Conservation (phyloP, 2,329 filamentous ascomycete species). For the Xylaria hypoxylon region DNA sequence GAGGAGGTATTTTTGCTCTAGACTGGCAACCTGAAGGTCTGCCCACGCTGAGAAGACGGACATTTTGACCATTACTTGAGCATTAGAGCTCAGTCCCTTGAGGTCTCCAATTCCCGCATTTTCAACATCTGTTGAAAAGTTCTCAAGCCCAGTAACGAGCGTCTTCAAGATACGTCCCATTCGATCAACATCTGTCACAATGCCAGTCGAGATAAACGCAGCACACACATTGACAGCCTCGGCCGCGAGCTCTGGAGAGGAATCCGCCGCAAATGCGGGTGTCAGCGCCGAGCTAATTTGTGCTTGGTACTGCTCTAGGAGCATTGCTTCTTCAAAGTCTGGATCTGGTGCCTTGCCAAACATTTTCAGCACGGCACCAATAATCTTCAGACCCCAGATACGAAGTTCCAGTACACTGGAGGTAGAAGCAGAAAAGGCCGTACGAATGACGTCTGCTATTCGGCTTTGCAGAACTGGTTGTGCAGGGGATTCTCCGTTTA, state of each 20-base stretch:
- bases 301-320: constrained; percentile 97
- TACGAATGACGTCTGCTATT: constrained; percentile 92
- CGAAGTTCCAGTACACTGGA: constrained; percentile 90
- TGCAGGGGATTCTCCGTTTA: constrained; percentile 81
- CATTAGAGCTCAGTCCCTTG: constrained; percentile 92
- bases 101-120: constrained; percentile 92
- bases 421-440: constrained; percentile 97
- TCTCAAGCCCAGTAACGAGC: constrained; percentile 88
- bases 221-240: constrained; percentile 98
- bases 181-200: constrained; percentile 96
- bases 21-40: constrained; percentile 93
- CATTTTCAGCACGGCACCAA: constrained; percentile 92
- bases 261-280: constrained; percentile 94
- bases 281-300: constrained; percentile 97
- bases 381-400: constrained; percentile 91
- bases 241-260: constrained; percentile 92
- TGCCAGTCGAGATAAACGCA: constrained; percentile 96
- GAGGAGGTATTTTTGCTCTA: constrained; percentile 88
- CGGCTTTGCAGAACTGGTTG: constrained; percentile 82
- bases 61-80: constrained; percentile 98
- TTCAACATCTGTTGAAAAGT: constrained; percentile 85
- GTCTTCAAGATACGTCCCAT: constrained; percentile 98
- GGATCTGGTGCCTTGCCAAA: constrained; percentile 96
- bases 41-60: constrained; percentile 98
- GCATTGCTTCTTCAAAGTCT: constrained; percentile 95